phyloP scores from a whole-genome alignment of 1,284 basidiomycete genomes.

The Ceraceosorus guamensis region DNA sequence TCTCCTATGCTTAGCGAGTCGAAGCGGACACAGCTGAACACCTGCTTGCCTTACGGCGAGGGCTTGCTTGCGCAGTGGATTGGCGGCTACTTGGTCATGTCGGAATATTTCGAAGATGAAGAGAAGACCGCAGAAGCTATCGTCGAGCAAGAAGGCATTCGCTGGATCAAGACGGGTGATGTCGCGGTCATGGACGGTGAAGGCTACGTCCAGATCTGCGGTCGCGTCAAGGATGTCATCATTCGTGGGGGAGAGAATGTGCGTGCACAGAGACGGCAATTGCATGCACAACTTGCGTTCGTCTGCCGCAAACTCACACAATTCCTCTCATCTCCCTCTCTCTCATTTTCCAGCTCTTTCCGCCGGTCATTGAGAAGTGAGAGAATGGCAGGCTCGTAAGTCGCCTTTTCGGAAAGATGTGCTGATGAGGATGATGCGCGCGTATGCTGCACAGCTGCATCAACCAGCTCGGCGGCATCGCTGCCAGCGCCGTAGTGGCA shows the following conservation, averaged over 20 bases:
- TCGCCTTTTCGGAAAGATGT: not conserved
- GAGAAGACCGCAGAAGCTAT: slow-evolving; percentile 60
- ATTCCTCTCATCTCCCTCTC: not conserved
- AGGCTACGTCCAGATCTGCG: slow-evolving; percentile 68
- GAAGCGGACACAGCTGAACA: too few relatives aligned
- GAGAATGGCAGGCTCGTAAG: slow-evolving; percentile 1
- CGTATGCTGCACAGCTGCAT: slow-evolving; percentile 50
- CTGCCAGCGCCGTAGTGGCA: slow-evolving; percentile 66
- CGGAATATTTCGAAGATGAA: slow-evolving; percentile 72
- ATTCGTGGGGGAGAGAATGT: slow-evolving; percentile 78
- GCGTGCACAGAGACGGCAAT: not conserved
- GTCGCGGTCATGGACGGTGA: slow-evolving; percentile 73
- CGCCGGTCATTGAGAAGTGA: slow-evolving; percentile 71
- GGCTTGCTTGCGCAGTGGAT: slow-evolving; percentile 50
- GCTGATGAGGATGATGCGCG: not conserved
- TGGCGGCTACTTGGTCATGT: slow-evolving; percentile 68
- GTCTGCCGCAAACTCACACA: too few relatives aligned
- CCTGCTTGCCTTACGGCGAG: too few relatives aligned
- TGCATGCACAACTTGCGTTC: too few relatives aligned
- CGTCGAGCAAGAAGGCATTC: slow-evolving; percentile 58
- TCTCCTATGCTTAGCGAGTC: too few relatives aligned
- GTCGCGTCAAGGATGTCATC: slow-evolving; percentile 68
- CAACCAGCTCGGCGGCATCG: slow-evolving; percentile 59
- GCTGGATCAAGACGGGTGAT: slow-evolving; percentile 80
- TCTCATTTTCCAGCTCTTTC: slow-evolving; percentile 56